Evolutionary conservation across 352 stramenopile genomes (phyloP).

Genomic region (Hyaloperonospora arabidopsidis): DNA sequence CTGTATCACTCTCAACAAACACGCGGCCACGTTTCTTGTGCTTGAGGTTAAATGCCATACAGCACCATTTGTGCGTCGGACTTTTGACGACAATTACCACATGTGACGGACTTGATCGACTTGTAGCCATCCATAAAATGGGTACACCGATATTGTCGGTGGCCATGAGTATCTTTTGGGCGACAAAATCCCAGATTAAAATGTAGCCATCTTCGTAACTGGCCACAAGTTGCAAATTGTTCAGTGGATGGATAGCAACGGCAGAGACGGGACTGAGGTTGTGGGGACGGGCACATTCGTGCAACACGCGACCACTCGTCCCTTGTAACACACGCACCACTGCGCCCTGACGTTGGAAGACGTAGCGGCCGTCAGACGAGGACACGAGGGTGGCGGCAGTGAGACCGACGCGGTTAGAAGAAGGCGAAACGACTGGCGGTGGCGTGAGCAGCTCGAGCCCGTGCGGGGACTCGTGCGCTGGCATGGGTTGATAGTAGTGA

Average conservation of each 20-base stretch:
- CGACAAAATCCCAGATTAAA: conserved; percentile 68
- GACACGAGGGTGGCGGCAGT: conserved; percentile 38
- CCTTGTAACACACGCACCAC: conserved; percentile 63
- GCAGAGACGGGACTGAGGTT: conserved; percentile 30
- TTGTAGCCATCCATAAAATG: conserved; percentile 68
- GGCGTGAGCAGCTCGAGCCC: conserved; percentile 33
- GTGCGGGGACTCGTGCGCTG: not conserved
- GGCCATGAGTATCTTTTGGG: conserved; percentile 52
- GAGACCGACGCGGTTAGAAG: conserved; percentile 4
- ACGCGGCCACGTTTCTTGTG: conserved; percentile 43
- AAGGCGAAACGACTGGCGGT: conserved; percentile 1
- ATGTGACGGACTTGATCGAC: conserved; percentile 43
- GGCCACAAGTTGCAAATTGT: conserved; percentile 56
- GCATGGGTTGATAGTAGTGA: not conserved
- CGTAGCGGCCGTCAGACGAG: conserved; percentile 56
- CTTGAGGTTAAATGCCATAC: conserved; percentile 64
- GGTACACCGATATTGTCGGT: conserved; percentile 31
- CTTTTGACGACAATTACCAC: conserved; percentile 45
- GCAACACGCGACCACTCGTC: conserved; percentile 63
- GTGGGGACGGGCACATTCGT: conserved; percentile 48
- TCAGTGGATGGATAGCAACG: conserved; percentile 62
- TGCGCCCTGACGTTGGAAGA: conserved; percentile 76
- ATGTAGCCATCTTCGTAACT: conserved; percentile 62
- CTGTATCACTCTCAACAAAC: conserved; percentile 41
- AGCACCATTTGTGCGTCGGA: conserved; percentile 30